These are phyloP conservation scores for Coniferiporia sulphurascens DNA, from an alignment of 1,284 basidiomycete genomes.

Conservation along the genomic window DNA sequence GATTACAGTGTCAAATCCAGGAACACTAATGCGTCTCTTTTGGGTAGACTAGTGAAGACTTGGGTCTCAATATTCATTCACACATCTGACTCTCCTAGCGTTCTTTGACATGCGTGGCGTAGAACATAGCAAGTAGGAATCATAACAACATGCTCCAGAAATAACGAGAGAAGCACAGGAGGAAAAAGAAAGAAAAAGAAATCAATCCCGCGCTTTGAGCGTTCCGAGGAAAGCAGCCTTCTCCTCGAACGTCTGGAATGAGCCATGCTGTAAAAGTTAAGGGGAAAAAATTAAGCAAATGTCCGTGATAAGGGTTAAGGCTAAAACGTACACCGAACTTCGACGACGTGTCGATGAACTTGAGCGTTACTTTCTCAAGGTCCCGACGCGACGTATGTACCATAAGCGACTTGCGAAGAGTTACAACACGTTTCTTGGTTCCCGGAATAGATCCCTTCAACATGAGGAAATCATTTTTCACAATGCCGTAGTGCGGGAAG, in stretches of 20 bases:
- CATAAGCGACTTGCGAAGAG: constrained; percentile 86
- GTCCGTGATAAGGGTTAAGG: neutral
- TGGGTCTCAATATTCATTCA: neutral
- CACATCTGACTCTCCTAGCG: neutral
- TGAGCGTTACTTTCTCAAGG: constrained; percentile 96
- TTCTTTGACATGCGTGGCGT: constrained; percentile 14
- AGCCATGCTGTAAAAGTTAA: constrained; percentile 71
- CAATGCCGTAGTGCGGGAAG: constrained; percentile 98
- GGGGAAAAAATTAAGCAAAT: constrained; percentile 19
- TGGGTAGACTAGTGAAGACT: neutral
- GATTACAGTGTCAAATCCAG: neutral
- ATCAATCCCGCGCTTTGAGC: constrained; percentile 75
- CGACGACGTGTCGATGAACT: constrained; percentile 97
- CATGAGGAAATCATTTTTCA: constrained; percentile 98
- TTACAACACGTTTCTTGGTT: constrained; percentile 97
- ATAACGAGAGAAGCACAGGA: neutral
- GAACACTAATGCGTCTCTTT: neutral
- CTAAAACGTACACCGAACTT: constrained; percentile 76
- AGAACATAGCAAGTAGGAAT: constrained; percentile 6
- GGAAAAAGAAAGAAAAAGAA: constrained; percentile 8
- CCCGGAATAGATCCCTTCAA: constrained; percentile 93
- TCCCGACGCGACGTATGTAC: constrained; percentile 84
- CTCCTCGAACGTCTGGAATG: constrained; percentile 96
- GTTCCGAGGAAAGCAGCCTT: constrained; percentile 92
- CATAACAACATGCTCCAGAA: constrained; percentile 12